Conservation (phyloP, 169 alveolate genomes). For the Theileria annulata region DNA sequence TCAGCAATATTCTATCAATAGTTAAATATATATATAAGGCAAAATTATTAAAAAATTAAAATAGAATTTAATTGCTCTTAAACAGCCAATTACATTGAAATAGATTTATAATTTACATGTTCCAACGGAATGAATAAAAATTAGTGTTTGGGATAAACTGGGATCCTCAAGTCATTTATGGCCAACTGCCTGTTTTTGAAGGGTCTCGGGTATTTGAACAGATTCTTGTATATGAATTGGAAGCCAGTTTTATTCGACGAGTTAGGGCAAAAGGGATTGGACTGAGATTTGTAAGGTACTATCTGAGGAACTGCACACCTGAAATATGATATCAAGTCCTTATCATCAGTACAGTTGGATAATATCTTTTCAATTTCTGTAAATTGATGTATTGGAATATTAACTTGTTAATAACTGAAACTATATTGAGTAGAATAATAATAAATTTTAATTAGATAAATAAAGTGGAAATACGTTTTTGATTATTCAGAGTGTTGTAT, state of each 20-base stretch:
- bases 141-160: slow-evolving; percentile 70
- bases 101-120: neutral
- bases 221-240: slow-evolving; percentile 38
- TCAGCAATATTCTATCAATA: too few relatives aligned
- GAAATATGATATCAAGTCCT: slow-evolving; percentile 17
- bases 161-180: slow-evolving; percentile 74
- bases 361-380: slow-evolving; percentile 13
- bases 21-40: too few relatives aligned
- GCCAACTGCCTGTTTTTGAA: slow-evolving; percentile 62
- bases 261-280: slow-evolving; percentile 71
- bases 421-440: neutral
- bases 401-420: neutral
- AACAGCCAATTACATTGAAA: too few relatives aligned
- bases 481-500: slow-evolving; percentile 49
- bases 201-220: slow-evolving; percentile 63
- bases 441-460: too few relatives aligned
- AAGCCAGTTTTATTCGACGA: slow-evolving; percentile 70
- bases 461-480: slow-evolving; percentile 43
- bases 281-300: slow-evolving; percentile 64
- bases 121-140: neutral
- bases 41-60: too few relatives aligned
- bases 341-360: slow-evolving; percentile 5
- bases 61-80: too few relatives aligned
- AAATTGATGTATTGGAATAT: neutral
- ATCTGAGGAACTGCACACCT: slow-evolving; percentile 71